Conservation (phyloP, 305 asterid species). For the Solanum hybrid region DNA sequence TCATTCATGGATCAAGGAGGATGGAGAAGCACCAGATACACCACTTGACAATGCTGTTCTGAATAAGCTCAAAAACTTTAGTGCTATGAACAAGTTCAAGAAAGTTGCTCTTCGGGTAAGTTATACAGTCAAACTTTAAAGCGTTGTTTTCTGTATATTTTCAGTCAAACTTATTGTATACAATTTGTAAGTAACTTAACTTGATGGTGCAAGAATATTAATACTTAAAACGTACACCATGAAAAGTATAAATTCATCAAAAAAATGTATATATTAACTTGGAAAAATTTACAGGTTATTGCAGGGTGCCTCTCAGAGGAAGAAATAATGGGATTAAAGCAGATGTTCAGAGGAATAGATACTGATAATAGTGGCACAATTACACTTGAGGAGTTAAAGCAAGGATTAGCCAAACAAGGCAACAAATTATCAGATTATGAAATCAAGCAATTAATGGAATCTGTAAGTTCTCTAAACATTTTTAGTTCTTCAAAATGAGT, state of each 20-base stretch:
- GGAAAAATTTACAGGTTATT: conserved; percentile 44
- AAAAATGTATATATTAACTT: background rate
- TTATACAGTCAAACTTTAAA: background rate
- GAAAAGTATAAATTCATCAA: background rate
- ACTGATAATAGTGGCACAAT: conserved; percentile 84
- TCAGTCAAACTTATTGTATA: background rate
- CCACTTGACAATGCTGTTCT: conserved; percentile 86
- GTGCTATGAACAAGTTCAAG: conserved; percentile 90
- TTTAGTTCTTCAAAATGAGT: background rate
- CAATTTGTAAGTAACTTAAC: background rate
- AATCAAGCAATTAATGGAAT: conserved; percentile 91
- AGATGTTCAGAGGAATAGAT: conserved; percentile 89
- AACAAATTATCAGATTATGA: conserved; percentile 82
- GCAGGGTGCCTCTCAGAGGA: conserved; percentile 94
- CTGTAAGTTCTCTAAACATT: conserved; percentile 38
- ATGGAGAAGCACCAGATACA: conserved; percentile 90
- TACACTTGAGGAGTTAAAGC: conserved; percentile 88
- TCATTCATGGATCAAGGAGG: conserved; percentile 98
- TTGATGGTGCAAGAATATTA: background rate
- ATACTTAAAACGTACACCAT: background rate
- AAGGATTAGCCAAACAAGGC: conserved; percentile 78
- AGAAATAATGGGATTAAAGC: conserved; percentile 87
- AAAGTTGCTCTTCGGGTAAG: conserved; percentile 87
- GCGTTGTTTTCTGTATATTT: background rate
- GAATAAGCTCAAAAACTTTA: conserved; percentile 74